A percentile compares a stretch with the other conserved stretches of the same genome.
Evolutionary conservation across 148 eudicot genomes (phyloP).

Genomic region (Camellia lanceoleosa): DNA sequence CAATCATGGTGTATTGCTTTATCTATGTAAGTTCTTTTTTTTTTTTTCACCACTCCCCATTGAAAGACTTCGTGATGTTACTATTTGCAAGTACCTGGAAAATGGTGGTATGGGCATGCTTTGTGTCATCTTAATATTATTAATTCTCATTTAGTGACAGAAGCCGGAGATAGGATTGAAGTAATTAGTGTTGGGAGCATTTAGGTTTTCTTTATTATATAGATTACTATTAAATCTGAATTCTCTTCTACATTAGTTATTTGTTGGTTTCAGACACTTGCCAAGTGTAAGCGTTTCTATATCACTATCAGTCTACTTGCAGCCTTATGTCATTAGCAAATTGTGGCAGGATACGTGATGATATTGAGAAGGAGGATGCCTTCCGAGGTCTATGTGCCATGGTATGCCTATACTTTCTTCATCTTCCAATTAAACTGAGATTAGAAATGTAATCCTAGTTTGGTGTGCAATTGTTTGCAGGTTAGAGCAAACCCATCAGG

Average conservation of each 20-base stretch:
- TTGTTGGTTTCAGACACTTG: neutral
- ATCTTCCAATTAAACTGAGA: conserved; percentile 9
- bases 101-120: too few species aligned
- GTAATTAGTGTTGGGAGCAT: neutral
- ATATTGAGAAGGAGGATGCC: conserved; percentile 95
- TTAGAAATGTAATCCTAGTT: neutral
- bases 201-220: neutral
- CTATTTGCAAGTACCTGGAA: neutral
- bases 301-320: neutral
- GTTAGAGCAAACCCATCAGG: conserved; percentile 87
- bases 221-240: neutral
- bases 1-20: conserved; percentile 91
- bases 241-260: neutral
- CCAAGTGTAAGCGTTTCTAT: neutral
- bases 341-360: conserved; percentile 91
- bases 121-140: too few species aligned
- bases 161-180: neutral
- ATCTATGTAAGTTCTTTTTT: conserved; percentile 58
- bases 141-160: neutral
- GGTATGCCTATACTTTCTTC: conserved; percentile 39
- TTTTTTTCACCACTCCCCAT: neutral
- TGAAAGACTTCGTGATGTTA: neutral
- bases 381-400: conserved; percentile 98
- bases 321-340: conserved; percentile 10
- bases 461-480: conserved; percentile 39